Evolutionary conservation across 176 grass and related monocot species (phyloP), one percentile per base, ranked within the genome.

Genomic region (Musa schizocarpa): DNA sequence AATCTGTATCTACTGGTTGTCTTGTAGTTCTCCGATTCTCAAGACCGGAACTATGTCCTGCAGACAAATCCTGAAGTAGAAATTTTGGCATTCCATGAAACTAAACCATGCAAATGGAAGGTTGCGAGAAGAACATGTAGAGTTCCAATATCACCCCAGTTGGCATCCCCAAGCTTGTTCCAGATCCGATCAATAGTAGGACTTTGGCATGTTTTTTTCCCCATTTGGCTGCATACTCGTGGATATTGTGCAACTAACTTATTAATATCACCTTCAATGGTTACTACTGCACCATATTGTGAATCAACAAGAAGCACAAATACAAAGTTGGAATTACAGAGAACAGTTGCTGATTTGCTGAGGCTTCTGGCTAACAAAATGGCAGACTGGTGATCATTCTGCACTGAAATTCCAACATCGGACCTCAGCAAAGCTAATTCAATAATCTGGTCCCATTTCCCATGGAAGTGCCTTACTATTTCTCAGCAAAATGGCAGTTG

Each of bases 141-240:
- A 24, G 92, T 88, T 74, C 92, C 92, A 82, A 96, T 59, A 73
- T 96, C 92, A 21, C 92, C 83, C 92, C 92, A 96, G 74, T 96
- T 96, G 81, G 92, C 87, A 86, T 96, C 92, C 64, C 92, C 92
- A 49, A 96, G 87, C 78, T 96, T 92, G 82, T 96, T 96, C 92
- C 92, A 96, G 10, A 96, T 78, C 50, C 73, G 82, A 78, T 96
- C 92, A 68, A 90, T 74, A 1, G 92, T 82, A 68, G 89, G 62
- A 96, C 92, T 82, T 69, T 87, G 10, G 87, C 83, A 80, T 96
- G 85, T 1, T 77, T 74, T 79, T 88, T 92, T 74, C 92, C 82
- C 92, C 92, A 96, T 63, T 89, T 69, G 29, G 92, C 92, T 85
- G 92, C 92, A 84, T 69, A 92, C 73, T 82, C 82, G 73, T 96